Evolutionary conservation across 805 yeast genomes (phyloP), one percentile per base, ranked within the genome.

Genomic region (Candida sphagnicola): DNA sequence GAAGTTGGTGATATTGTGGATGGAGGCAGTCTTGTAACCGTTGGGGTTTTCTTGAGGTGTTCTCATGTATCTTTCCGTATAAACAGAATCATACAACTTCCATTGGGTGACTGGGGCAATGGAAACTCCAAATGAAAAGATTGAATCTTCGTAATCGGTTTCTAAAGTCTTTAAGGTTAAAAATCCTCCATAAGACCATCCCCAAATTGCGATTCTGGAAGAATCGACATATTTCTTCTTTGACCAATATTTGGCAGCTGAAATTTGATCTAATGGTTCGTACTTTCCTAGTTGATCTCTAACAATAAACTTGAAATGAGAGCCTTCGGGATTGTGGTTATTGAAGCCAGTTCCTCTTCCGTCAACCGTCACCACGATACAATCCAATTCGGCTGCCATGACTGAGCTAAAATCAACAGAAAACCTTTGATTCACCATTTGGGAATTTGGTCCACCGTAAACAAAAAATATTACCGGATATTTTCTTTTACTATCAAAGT

Each of bases 391-490:
- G 1, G 96, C 77, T 0, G 96, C 82, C 29, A 85, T 76, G 8
- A 85, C 81, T 19, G 84, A 76, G 44, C 90, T 84, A 61, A 88
- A 90, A 4, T 71, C 63, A 23, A 84, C 63, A 0, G 74, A 55
- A 52, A 79, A 88, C 11, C 65, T 55, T 45, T 84, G 78, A 31
- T 72, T 65, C 5, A 91, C 96, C 38, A 77, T 69, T 59, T 93
- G 98, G 4, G 95, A 85, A 25, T 89, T 93, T 6, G 99, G 99
- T 0, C 99, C 99, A 16, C 96, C 97, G 55, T 93, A 93, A 4
- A 89, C 89, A 56, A 74, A 89, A 57, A 93, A 91, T 42, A 93
- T 69, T 0, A 93, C 80, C 0, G 98, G 98, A 57, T 91, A 89
- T 56, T 81, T 71, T 50, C 71, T 66, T 6, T 62, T 51, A 10